Base-by-base conservation (phyloP, 805 yeast genomes). In the Candida piceae region DNA sequence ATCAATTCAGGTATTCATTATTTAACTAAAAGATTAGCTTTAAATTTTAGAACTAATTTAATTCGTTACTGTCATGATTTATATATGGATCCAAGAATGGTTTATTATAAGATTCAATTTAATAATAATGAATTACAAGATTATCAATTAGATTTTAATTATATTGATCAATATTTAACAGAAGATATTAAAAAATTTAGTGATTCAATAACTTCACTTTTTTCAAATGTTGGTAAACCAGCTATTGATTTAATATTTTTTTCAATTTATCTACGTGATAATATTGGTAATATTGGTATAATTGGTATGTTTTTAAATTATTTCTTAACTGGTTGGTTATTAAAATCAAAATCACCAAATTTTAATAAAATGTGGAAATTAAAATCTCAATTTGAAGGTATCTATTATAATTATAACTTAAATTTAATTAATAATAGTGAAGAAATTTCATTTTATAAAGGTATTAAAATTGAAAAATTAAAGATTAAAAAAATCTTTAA, bases 381-480 rank as follows among this genome's bases (percentile, higher is more conserved):
- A 28, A 82, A 78, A 56, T 83, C 95, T 9, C 76, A 76, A 34
- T 72, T 88, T 22, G 96, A 89, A 63, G 96, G 96, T 32, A 82
- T 83, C 39, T 89, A 85, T 57, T 84, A 88, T 58, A 87, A 84
- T 49, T 82, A 84, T 48, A 95, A 89, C 56, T 66, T 87, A 52
- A 84, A 85, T 53, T 70, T 89, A 57, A 87, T 87, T 53, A 81
- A 82, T 40, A 89, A 89, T 53, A 81, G 88, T 53, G 97, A 89
- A 63, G 97, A 89, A 57, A 87, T 89, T 50, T 94, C 96, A 0
- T 89, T 89, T 55, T 89, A 88, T 58, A 88, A 88, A 55, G 97
- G 97, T 16, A 80, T 90, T 0, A 66, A 69, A 10, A 74, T 88
- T 41, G 97, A 89, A 60, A 82, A 80, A 52, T 52, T 62, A 7